A percentile compares a stretch with the other conserved stretches of the same genome.
phyloP scores from a whole-genome alignment of 2,329 filamentous ascomycete genomes.

The Ambrosiella xylebori region DNA sequence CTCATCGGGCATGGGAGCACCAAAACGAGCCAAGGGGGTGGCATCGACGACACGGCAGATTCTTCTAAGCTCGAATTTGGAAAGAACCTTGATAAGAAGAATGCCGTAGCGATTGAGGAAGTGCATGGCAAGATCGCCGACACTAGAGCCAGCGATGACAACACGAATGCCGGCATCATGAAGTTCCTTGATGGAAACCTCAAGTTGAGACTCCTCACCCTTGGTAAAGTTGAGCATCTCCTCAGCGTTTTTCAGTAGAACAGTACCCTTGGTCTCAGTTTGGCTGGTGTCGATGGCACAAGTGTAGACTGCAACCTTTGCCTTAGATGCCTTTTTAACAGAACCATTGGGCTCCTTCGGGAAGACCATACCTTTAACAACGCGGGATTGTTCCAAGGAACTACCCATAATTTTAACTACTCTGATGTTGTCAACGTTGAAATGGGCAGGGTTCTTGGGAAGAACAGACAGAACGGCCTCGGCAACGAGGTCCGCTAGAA shows the following conservation, averaged over 20 bases:
- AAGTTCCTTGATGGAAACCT: slow-evolving; percentile 83
- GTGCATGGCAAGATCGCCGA: slow-evolving; percentile 90
- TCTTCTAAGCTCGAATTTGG: slow-evolving; percentile 91
- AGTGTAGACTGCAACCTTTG: slow-evolving; percentile 93
- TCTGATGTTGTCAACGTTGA: slow-evolving; percentile 97
- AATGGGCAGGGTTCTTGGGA: slow-evolving; percentile 86
- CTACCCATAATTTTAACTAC: slow-evolving; percentile 99
- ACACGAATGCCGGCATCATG: slow-evolving; percentile 88
- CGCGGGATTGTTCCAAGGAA: slow-evolving; percentile 78
- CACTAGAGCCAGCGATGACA: slow-evolving; percentile 77
- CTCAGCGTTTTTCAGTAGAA: slow-evolving; percentile 88
- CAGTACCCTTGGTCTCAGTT: slow-evolving; percentile 97
- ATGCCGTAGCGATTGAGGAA: slow-evolving; percentile 97
- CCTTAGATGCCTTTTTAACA: slow-evolving; percentile 78
- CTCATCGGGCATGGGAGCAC: slow-evolving; percentile 98
- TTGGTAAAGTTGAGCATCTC: slow-evolving; percentile 98
- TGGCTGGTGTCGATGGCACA: slow-evolving; percentile 91
- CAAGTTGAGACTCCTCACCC: slow-evolving; percentile 85
- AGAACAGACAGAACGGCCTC: slow-evolving; percentile 74
- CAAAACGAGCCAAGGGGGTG: slow-evolving; percentile 85
- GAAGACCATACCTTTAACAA: slow-evolving; percentile 98
- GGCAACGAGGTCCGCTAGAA: slow-evolving; percentile 71
- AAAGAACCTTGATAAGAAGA: slow-evolving; percentile 87
- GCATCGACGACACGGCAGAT: slow-evolving; percentile 92
- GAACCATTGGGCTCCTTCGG: slow-evolving; percentile 83